Conservation (phyloP, 2,329 filamentous ascomycete species). For the Xylariaceae sp. region DNA sequence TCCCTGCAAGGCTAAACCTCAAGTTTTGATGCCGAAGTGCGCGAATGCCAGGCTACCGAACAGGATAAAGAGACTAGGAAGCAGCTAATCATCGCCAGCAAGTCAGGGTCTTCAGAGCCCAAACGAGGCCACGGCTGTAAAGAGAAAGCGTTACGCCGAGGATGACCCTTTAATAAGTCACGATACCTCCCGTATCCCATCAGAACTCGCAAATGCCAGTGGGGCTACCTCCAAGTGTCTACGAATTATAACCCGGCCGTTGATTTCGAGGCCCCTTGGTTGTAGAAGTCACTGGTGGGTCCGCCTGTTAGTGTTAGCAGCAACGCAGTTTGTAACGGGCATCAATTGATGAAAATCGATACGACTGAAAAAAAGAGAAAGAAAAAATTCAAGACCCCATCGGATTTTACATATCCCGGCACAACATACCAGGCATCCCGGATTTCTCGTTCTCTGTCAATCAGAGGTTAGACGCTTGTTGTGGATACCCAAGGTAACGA, state of each 20-base stretch:
- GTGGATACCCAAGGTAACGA: neutral
- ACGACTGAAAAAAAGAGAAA: neutral
- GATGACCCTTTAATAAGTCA: no score
- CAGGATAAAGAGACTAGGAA: no score
- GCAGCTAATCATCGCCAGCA: no score
- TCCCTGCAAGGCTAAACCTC: neutral
- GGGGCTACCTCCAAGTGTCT: neutral
- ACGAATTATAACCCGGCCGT: neutral
- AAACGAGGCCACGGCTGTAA: no score
- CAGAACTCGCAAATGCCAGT: neutral
- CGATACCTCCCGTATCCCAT: no score
- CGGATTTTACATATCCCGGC: neutral
- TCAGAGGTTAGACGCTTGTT: neutral
- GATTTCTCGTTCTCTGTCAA: neutral
- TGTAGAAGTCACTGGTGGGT: neutral
- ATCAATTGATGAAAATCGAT: constrained; percentile 1
- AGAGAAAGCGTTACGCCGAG: no score
- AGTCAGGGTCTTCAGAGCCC: no score
- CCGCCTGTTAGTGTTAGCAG: neutral
- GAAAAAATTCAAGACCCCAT: neutral
- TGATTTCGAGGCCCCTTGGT: neutral
- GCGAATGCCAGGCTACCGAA: no score
- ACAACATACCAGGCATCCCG: neutral
- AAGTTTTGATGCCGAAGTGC: neutral
- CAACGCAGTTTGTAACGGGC: neutral